phyloP scores from a whole-genome alignment of 2,329 filamentous ascomycete species.

The Teratosphaeria epicoccoides region DNA sequence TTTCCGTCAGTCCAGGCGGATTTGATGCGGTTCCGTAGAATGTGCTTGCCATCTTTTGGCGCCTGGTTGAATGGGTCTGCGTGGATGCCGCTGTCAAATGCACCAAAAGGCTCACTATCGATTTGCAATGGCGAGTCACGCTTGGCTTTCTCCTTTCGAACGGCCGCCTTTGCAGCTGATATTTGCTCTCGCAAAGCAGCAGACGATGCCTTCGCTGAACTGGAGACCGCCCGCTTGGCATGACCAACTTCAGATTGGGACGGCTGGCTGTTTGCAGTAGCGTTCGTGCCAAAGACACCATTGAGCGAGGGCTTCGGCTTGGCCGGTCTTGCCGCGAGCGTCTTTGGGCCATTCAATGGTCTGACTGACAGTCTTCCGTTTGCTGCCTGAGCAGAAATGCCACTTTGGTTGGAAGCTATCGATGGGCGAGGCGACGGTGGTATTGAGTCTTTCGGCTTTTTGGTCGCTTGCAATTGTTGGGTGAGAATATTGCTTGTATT shows the following conservation, averaged over 20 bases:
- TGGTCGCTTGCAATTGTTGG: constrained; percentile 14
- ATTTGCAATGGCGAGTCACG: constrained; percentile 12
- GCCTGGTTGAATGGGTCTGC: constrained; percentile 62
- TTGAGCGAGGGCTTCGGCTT: constrained; percentile 24
- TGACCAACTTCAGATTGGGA: background rate
- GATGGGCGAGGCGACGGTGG: constrained; percentile 5
- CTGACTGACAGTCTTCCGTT: background rate
- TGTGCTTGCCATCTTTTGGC: constrained; percentile 50
- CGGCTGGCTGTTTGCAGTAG: constrained; percentile 1
- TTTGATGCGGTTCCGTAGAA: constrained; percentile 62
- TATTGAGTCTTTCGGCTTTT: background rate
- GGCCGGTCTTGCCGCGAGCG: constrained; percentile 22
- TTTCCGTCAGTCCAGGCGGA: constrained; percentile 66
- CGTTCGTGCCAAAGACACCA: constrained; percentile 22
- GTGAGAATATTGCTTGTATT: constrained; percentile 19
- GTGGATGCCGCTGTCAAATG: constrained; percentile 50
- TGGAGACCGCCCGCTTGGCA: constrained; percentile 12
- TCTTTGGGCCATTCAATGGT: constrained; percentile 23
- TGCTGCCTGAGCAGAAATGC: background rate
- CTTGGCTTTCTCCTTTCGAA: constrained; percentile 19
- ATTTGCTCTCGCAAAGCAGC: constrained; percentile 78
- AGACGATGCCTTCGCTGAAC: constrained; percentile 49
- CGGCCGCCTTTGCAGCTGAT: constrained; percentile 80
- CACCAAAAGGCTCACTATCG: constrained; percentile 20
- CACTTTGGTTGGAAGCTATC: constrained; percentile 10